Evolutionary conservation across 208 protist genomes (phyloP), one percentile per base, ranked within the genome.

Genomic region (Wallacemonas sp.): DNA sequence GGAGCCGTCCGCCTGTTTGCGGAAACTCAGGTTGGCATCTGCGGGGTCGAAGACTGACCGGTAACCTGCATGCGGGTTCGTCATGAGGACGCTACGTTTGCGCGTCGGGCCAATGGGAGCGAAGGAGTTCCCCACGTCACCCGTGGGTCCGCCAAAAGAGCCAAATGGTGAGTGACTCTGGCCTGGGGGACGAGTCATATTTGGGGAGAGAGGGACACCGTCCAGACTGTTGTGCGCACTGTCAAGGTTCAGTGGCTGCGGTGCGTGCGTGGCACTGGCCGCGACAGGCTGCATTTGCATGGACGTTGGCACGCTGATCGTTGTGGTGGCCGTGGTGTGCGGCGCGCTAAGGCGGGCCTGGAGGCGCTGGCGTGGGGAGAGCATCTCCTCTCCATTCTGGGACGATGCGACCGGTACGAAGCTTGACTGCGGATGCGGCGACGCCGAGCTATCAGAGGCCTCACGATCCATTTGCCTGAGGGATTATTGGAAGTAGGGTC

Each of bases 61-160:
- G 70, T 73, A 76, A 26, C 55, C 64, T 29, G 21, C 46, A 39
- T 34, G 55, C 26, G 43, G 39, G 34, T 58, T 58, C n/a, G 75
- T 81, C 5, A 76, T 65, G 19, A 81, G 62, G 1, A 70, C 70
- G 54, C 69, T 81, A 34, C 68, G 67, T 27, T 68, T 32, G 32
- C 60, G 49, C 34, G 36, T 65, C 19, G 75, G 69, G 26, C 5
- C 1, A 1, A 71, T 8, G 11, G 41, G 21, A 0, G 43, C n/a
- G 30, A 55, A 78, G n/a, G 47, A 9, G 2, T 39, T 9, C 30
- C 12, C 52, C 32, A 16, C 30, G 32, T 21, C 30, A 14, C 30
- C 52, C 29, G 12, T 30, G n/a, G 11, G 3, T 2, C 2, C 19
- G 52, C 52, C 30, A 29, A 58, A 58, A 8, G 52, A 58, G 26